Evolutionary conservation across 495 filamentous ascomycete genomes (phyloP).

Genomic region (Hypoxylon trugodes): DNA sequence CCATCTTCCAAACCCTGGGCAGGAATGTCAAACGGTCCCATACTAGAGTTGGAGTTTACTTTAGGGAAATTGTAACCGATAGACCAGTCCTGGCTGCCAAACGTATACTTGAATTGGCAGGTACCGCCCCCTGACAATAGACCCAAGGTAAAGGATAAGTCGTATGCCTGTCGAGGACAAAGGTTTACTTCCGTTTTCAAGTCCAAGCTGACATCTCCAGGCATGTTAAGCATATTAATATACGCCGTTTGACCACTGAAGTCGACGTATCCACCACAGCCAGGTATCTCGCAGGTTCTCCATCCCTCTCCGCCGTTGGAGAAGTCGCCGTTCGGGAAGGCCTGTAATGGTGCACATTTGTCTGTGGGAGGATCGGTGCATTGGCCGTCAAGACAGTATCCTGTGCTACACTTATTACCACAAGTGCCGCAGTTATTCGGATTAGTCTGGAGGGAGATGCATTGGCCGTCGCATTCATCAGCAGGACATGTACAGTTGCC

Average conservation of each 20-base stretch:
- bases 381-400: constrained; percentile 30
- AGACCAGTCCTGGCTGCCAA: not conserved
- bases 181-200: not conserved
- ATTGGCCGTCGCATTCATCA: constrained; percentile 24
- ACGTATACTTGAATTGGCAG: not conserved
- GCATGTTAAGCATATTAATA: not conserved
- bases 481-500: constrained; percentile 21
- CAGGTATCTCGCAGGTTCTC: not conserved
- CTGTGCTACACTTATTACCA: constrained; percentile 25
- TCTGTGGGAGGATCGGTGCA: constrained; percentile 9
- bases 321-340: constrained; percentile 11
- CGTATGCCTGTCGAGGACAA: not conserved
- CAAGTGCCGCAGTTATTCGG: constrained; percentile 38
- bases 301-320: not conserved
- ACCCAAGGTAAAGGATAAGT: not conserved
- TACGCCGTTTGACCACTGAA: not conserved
- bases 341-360: not conserved
- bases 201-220: not conserved
- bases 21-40: not conserved
- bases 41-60: not conserved
- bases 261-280: not conserved
- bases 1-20: not conserved
- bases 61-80: not conserved
- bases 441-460: constrained; percentile 29
- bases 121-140: not conserved